These are phyloP conservation scores for Globisporangium heterothallicum DNA, from an alignment of 352 stramenopile genomes.

Conservation along the genomic window DNA sequence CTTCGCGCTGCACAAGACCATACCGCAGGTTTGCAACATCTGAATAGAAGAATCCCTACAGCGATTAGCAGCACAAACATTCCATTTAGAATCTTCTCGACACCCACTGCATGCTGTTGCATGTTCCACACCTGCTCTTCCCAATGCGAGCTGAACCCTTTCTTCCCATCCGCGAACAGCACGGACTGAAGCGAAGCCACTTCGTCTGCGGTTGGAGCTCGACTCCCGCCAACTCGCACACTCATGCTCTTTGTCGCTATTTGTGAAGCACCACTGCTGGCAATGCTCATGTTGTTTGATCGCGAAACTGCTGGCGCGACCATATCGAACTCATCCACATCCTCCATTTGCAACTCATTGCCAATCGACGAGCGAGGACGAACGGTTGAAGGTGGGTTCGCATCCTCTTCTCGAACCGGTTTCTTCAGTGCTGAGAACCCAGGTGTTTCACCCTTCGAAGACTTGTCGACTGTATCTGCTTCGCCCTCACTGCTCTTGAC, in stretches of 20 bases:
- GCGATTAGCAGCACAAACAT: background rate
- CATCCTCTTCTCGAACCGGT: background rate
- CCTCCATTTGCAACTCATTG: constrained; percentile 14
- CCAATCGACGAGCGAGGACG: background rate
- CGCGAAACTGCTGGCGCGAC: background rate
- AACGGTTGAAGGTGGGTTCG: background rate
- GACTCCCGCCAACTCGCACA: constrained; percentile 1
- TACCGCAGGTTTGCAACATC: constrained; percentile 56
- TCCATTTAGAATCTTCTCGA: background rate
- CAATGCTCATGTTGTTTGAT: background rate
- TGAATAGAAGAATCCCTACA: constrained; percentile 67
- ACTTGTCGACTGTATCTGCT: background rate
- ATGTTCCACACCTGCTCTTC: constrained; percentile 41
- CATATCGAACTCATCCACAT: constrained; percentile 15
- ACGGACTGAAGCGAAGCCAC: constrained; percentile 44
- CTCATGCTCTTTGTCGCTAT: background rate
- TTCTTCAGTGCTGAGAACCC: background rate
- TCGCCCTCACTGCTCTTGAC: background rate
- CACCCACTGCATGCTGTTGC: background rate
- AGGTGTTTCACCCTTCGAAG: constrained; percentile 31
- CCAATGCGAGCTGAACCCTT: constrained; percentile 64
- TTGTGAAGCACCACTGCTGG: background rate
- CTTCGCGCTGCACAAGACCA: constrained; percentile 90
- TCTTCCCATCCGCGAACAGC: constrained; percentile 50
- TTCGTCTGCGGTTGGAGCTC: constrained; percentile 31